Evolutionary conservation across 2,329 filamentous ascomycete species (phyloP).

Genomic region (Penicillium freii): DNA sequence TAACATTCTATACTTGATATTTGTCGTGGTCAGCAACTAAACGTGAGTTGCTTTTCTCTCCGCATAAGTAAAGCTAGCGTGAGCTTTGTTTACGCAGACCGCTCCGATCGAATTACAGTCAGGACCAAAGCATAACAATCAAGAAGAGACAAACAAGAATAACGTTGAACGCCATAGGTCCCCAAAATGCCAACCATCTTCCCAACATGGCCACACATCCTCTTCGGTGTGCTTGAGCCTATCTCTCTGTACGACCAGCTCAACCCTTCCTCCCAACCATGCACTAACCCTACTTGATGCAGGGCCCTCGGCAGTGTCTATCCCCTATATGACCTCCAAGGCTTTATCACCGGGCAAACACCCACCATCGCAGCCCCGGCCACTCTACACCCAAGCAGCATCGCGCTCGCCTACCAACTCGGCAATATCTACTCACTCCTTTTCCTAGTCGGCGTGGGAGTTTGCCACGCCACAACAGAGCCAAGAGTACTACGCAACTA

Average conservation of each 20-base stretch:
- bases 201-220: conserved; percentile 61
- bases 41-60: neutral
- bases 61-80: neutral
- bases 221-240: conserved; percentile 69
- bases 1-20: neutral
- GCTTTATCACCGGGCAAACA: conserved; percentile 65
- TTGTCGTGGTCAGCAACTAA: neutral
- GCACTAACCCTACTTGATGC: neutral
- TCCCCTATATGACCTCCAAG: conserved; percentile 56
- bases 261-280: conserved; percentile 2
- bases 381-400: conserved; percentile 40
- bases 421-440: conserved; percentile 69
- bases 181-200: conserved; percentile 49
- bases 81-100: neutral
- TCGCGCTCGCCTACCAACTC: conserved; percentile 64
- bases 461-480: conserved; percentile 65
- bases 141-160: neutral
- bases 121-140: neutral
- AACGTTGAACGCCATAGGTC: neutral
- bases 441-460: conserved; percentile 61
- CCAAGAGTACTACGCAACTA: conserved; percentile 65
- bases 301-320: conserved; percentile 61
- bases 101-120: neutral
- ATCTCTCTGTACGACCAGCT: conserved; percentile 58
- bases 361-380: conserved; percentile 37